Percentiles rank a stretch among this genome's conserved stretches.
Conservation (phyloP, 1,284 basidiomycete species). For the Tremellales sp. region DNA sequence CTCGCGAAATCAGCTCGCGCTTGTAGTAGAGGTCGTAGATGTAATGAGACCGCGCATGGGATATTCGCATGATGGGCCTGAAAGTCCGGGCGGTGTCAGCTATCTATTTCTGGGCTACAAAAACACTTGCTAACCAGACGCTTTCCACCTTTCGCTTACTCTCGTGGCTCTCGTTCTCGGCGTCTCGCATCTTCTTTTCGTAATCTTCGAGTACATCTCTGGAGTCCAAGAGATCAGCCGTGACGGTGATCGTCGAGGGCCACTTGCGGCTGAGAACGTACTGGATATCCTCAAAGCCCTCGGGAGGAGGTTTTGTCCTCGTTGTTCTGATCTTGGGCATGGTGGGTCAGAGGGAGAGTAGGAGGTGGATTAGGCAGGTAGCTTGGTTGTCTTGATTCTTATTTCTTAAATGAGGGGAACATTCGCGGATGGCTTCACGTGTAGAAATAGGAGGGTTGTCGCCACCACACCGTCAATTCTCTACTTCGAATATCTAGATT, state of each 20-base stretch:
- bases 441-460: too few species aligned
- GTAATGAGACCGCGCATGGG: conserved; percentile 90
- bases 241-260: conserved; percentile 1
- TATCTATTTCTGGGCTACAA: background rate
- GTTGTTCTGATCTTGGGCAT: conserved; percentile 97
- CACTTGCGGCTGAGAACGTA: conserved; percentile 51
- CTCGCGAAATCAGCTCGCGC: conserved; percentile 87
- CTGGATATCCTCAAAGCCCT: conserved; percentile 96
- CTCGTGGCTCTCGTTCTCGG: conserved; percentile 95
- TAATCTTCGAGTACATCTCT: conserved; percentile 85
- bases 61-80: conserved; percentile 91
- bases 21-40: conserved; percentile 99
- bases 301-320: conserved; percentile 91
- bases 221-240: conserved; percentile 74
- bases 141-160: conserved; percentile 96
- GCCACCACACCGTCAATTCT: too few species aligned
- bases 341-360: conserved; percentile 16
- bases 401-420: too few species aligned
- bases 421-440: too few species aligned
- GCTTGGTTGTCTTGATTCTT: too few species aligned
- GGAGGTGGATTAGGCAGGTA: background rate
- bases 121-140: conserved; percentile 61
- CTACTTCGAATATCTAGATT: too few species aligned
- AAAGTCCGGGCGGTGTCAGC: background rate
- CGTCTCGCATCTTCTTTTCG: conserved; percentile 93